A percentile compares a stretch with the other conserved stretches of the same genome.
Evolutionary conservation across 2,329 filamentous ascomycete genomes (phyloP).

Genomic region (Trichoderma atroviride): DNA sequence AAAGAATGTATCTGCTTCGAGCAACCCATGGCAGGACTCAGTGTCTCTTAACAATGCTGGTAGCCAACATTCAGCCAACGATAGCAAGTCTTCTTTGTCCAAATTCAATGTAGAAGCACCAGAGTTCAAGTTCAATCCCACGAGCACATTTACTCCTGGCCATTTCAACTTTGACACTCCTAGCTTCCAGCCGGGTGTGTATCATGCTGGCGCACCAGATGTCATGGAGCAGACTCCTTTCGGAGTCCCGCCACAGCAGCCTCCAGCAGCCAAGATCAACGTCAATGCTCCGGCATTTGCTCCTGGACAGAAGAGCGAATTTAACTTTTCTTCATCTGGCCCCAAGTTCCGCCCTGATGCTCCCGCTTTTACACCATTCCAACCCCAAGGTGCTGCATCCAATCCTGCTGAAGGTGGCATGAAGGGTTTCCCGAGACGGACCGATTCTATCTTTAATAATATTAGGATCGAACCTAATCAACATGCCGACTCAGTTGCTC

Average conservation of each 20-base stretch:
- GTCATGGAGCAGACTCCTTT: slow-evolving; percentile 27
- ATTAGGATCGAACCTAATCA: slow-evolving; percentile 66
- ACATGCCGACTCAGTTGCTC: slow-evolving; percentile 57
- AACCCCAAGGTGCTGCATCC: slow-evolving; percentile 48
- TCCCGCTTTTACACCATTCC: slow-evolving; percentile 71
- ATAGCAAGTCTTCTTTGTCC: slow-evolving; percentile 67
- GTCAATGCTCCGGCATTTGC: slow-evolving; percentile 71
- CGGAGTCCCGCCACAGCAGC: slow-evolving; percentile 39
- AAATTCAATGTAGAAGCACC: slow-evolving; percentile 88
- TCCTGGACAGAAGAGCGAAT: slow-evolving; percentile 63
- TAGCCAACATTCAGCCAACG: slow-evolving; percentile 55
- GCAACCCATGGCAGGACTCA: slow-evolving; percentile 65
- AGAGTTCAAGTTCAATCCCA: slow-evolving; percentile 78
- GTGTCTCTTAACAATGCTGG: slow-evolving; percentile 43
- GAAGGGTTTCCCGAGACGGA: slow-evolving; percentile 46
- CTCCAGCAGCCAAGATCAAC: slow-evolving; percentile 60
- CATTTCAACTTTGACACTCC: slow-evolving; percentile 54
- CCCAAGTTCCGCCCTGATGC: slow-evolving; percentile 76
- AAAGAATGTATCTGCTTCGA: slow-evolving; percentile 57
- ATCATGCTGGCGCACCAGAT: slow-evolving; percentile 37
- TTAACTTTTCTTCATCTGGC: slow-evolving; percentile 68
- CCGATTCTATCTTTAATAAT: slow-evolving; percentile 67
- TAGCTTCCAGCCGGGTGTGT: slow-evolving; percentile 53
- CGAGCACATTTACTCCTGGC: slow-evolving; percentile 53
- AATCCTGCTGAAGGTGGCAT: slow-evolving; percentile 50